Evolutionary conservation across 352 stramenopile species (phyloP).

Genomic region (Pythium sukuiense): DNA sequence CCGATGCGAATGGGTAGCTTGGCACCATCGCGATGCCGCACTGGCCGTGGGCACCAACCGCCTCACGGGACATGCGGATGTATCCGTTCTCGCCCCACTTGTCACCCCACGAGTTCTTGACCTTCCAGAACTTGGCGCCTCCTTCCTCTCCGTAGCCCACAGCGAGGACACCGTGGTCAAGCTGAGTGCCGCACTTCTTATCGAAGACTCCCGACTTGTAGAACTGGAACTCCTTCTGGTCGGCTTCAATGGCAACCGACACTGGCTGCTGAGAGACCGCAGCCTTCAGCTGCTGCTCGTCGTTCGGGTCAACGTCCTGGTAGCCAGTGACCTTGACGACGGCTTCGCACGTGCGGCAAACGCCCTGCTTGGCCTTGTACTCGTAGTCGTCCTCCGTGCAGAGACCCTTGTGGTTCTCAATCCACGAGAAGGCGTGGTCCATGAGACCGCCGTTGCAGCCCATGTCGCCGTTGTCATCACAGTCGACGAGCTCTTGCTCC

Average conservation of each 20-base stretch:
- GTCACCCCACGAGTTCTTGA: conserved; percentile 97
- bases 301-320: conserved; percentile 83
- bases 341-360: conserved; percentile 79
- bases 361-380: conserved; percentile 85
- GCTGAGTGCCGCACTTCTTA: conserved; percentile 82
- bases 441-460: conserved; percentile 98
- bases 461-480: conserved; percentile 93
- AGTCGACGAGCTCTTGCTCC: conserved; percentile 98
- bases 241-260: conserved; percentile 93
- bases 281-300: conserved; percentile 84
- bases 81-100: conserved; percentile 93
- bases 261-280: conserved; percentile 94
- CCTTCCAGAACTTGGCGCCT: conserved; percentile 90
- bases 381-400: conserved; percentile 95
- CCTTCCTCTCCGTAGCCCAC: conserved; percentile 94
- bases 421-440: conserved; percentile 97
- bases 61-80: conserved; percentile 89
- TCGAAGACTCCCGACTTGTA: conserved; percentile 94
- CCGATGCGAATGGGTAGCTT: conserved; percentile 66
- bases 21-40: conserved; percentile 77
- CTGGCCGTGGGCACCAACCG: conserved; percentile 37
- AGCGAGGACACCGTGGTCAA: conserved; percentile 97
- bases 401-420: conserved; percentile 91
- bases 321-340: conserved; percentile 88
- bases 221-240: conserved; percentile 95